Evolutionary conservation across 257 asterid genomes (phyloP), one percentile per base, ranked within the genome.

Genomic region (Nicotiana tomentosiformis): DNA sequence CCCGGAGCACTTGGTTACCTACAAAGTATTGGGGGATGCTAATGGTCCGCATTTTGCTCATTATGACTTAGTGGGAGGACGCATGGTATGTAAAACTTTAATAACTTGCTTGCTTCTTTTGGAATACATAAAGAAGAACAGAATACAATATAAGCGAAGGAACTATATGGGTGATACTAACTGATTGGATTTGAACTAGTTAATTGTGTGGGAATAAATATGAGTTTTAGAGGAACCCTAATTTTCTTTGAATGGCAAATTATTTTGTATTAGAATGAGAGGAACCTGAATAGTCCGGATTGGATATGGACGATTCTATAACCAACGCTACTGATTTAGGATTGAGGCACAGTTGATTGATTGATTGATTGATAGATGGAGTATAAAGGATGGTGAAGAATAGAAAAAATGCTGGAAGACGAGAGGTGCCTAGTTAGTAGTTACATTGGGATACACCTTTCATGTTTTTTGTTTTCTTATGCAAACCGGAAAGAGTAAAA

Each of bases 21-120:
- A 93, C 88, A 93, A 91, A 87, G 89, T 90, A 82, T 89, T 92
- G 82, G 99, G 99, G 77, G 92, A 91, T 85, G 87, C 88, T 56
- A 82, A 87, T 66, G 99, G 99, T 82, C 97, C 97, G 20, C 99
- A 93, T 89, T 96, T 93, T 88, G 99, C 98, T 83, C 99, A 96
- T 88, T 96, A 96, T 86, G 99, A 96, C 86, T 86, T 96, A 86
- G 99, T 96, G 65, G 99, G 99, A 64, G 94, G 98, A 60, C 90
- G 96, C 70, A 32, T 89, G 98, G 98, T 96, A 90, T 35, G 93
- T 85, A 58, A 46, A 62, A 32, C 68, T 49, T 65, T 58, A 81
- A 30, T 69, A 62, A 81, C 16, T 67, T 39, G 51, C 37, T 5
- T 3, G 32, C 77, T 32, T 66, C 53, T 66, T 51, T 49, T 66